Conservation (phyloP, 495 filamentous ascomycete genomes). For the Entonaema liquescens region DNA sequence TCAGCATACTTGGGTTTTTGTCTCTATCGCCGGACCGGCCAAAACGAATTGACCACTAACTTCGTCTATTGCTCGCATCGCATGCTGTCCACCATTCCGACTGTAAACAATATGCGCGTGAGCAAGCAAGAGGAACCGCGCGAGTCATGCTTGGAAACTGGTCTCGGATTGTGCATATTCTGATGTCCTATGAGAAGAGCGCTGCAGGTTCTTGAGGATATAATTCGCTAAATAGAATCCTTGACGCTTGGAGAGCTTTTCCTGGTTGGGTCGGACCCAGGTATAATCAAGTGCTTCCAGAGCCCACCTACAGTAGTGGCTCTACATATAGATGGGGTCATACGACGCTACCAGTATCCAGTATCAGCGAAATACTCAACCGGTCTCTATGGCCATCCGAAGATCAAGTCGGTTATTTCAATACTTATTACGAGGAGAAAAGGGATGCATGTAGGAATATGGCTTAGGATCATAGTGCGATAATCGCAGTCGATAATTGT, state of each 20-base stretch:
- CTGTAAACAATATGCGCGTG: slow-evolving; percentile 40
- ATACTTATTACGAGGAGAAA: slow-evolving; percentile 12
- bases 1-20: not conserved
- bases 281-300: slow-evolving; percentile 37
- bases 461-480: slow-evolving; percentile 21
- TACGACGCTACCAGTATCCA: slow-evolving; percentile 35
- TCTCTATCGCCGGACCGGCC: not conserved
- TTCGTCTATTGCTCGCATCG: slow-evolving; percentile 26
- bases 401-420: slow-evolving; percentile 7
- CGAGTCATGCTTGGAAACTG: slow-evolving; percentile 42
- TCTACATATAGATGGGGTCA: slow-evolving; percentile 36
- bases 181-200: slow-evolving; percentile 44
- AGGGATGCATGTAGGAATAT: slow-evolving; percentile 20
- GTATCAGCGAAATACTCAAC: slow-evolving; percentile 24
- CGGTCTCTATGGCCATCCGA: slow-evolving; percentile 6
- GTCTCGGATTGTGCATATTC: slow-evolving; percentile 48
- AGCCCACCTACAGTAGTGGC: slow-evolving; percentile 28
- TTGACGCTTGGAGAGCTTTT: slow-evolving; percentile 40
- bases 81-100: slow-evolving; percentile 22
- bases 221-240: slow-evolving; percentile 39
- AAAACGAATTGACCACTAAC: slow-evolving; percentile 11
- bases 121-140: slow-evolving; percentile 38
- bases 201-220: slow-evolving; percentile 39
- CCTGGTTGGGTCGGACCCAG: slow-evolving; percentile 43
- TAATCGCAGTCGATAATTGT: slow-evolving; percentile 5